Percentiles rank a stretch among this genome's conserved stretches.
Conservation (phyloP, 805 yeast species). For the Ogataea angusta region DNA sequence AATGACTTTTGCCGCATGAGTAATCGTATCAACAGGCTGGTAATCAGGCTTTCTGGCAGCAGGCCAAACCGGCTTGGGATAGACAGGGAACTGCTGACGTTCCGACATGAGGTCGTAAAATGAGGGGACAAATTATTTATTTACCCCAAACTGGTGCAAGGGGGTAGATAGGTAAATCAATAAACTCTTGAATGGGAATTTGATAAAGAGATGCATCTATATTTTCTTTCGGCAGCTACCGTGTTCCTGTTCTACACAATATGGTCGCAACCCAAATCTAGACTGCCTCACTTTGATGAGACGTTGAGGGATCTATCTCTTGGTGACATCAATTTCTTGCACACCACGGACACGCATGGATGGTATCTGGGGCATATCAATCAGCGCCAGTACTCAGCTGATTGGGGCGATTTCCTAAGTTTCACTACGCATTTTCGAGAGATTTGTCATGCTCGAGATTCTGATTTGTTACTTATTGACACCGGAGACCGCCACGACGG, state of each 20-base stretch:
- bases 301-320: conserved; percentile 52
- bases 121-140: conserved; percentile 5
- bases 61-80: conserved; percentile 33
- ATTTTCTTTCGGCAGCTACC: background rate
- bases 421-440: conserved; percentile 53
- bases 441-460: conserved; percentile 32
- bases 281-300: conserved; percentile 34
- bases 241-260: background rate
- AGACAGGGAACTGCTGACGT: conserved; percentile 7
- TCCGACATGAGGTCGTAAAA: conserved; percentile 3
- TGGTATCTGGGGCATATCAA: conserved; percentile 91
- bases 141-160: conserved; percentile 5
- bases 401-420: conserved; percentile 89
- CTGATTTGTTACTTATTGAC: conserved; percentile 74
- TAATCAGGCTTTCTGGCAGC: conserved; percentile 15
- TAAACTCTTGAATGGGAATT: background rate
- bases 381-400: conserved; percentile 73
- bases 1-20: conserved; percentile 27
- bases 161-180: background rate
- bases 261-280: conserved; percentile 4
- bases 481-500: conserved; percentile 96
- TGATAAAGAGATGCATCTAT: background rate
- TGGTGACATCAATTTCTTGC: conserved; percentile 80
- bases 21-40: conserved; percentile 32
- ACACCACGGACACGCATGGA: conserved; percentile 96